Percentiles rank a stretch among this genome's conserved stretches.
Evolutionary conservation across 441 rosid species (phyloP).

Genomic region (Eutrema salsugineum): DNA sequence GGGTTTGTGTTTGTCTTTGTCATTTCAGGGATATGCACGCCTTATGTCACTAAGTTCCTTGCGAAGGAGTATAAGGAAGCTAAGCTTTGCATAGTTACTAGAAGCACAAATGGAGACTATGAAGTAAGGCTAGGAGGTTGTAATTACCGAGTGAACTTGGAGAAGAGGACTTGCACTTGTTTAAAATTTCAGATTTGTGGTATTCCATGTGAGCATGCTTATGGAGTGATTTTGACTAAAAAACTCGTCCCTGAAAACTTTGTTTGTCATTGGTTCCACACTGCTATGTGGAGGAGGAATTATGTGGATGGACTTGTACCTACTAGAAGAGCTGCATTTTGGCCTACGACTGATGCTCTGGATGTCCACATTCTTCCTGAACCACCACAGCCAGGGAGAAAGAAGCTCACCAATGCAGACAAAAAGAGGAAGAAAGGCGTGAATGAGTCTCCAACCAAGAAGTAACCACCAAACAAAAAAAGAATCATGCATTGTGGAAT

Average conservation of each 20-base stretch:
- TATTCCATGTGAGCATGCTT: not conserved
- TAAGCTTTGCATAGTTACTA: not conserved
- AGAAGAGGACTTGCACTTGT: not conserved
- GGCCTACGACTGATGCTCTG: not conserved
- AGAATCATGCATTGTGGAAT: not conserved
- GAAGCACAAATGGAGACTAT: not conserved
- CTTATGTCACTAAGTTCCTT: not conserved
- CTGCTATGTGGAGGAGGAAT: no score
- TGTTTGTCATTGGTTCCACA: not conserved
- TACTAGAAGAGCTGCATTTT: no score
- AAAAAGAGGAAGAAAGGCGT: not conserved
- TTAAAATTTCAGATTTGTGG: not conserved
- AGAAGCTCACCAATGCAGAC: not conserved
- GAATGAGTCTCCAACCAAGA: not conserved
- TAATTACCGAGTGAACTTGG: no score
- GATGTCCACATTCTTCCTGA: not conserved
- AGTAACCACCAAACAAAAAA: not conserved
- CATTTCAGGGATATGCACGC: not conserved
- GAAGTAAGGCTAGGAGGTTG: accelerated
- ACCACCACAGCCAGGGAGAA: not conserved
- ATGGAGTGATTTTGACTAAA: not conserved
- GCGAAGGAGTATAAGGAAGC: not conserved
- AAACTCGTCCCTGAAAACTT: not conserved
- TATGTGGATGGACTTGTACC: no score
- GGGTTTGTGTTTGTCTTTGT: no score